Evolutionary conservation across 2,329 filamentous ascomycete genomes (phyloP).

Genomic region (Aspergillus sclerotialis): DNA sequence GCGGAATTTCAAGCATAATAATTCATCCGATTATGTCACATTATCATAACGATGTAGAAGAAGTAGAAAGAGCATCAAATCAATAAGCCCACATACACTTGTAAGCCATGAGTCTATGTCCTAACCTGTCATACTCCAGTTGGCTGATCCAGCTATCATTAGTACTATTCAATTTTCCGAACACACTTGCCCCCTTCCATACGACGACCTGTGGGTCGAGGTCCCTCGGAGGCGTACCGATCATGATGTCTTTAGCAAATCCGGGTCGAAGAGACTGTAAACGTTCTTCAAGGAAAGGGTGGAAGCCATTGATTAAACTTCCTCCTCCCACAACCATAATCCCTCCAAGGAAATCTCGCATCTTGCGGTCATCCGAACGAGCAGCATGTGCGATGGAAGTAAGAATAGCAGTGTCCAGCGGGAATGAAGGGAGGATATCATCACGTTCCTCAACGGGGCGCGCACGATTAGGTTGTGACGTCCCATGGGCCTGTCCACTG

Average conservation of each 20-base stretch:
- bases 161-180: conserved; percentile 74
- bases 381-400: conserved; percentile 83
- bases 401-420: conserved; percentile 83
- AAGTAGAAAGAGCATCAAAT: conserved; percentile 2
- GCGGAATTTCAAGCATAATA: too few relatives aligned
- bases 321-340: conserved; percentile 90
- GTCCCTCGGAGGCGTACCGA: conserved; percentile 70
- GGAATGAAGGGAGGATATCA: conserved; percentile 69
- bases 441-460: conserved; percentile 60
- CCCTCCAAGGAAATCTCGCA: conserved; percentile 78
- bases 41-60: too few relatives aligned
- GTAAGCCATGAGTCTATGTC: conserved; percentile 73
- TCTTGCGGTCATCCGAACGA: conserved; percentile 83
- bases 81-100: conserved; percentile 63
- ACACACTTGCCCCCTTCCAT: conserved; percentile 97
- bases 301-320: conserved; percentile 72
- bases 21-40: too few relatives aligned
- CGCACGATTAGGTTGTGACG: conserved; percentile 29
- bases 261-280: conserved; percentile 59
- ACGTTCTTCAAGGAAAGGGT: conserved; percentile 73
- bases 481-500: conserved; percentile 18
- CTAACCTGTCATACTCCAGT: conserved; percentile 81
- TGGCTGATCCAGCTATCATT: conserved; percentile 94
- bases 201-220: conserved; percentile 95
- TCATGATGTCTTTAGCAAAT: conserved; percentile 61